phyloP scores from a whole-genome alignment of 371 early-diverging fungal genomes.

The Lichtheimia ramosa region DNA sequence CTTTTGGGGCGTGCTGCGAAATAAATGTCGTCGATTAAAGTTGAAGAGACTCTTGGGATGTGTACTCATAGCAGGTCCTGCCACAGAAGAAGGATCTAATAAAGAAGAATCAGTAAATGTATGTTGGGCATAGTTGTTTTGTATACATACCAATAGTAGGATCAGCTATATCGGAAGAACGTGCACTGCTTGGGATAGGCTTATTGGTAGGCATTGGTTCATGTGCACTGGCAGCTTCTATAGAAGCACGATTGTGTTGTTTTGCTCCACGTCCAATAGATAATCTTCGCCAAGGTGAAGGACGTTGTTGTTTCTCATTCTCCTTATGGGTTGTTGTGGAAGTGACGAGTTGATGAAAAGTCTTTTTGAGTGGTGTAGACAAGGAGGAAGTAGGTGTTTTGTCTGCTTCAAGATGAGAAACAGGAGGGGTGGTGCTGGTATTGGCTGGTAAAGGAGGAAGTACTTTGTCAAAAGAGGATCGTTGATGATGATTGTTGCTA shows the following conservation, averaged over 20 bases:
- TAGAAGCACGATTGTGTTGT: slow-evolving; percentile 9
- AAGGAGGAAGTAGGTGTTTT: slow-evolving; percentile 9
- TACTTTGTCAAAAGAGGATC: slow-evolving; percentile 7
- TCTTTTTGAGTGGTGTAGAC: slow-evolving; percentile 21
- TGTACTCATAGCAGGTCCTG: slow-evolving; percentile 6
- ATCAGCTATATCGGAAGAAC: no score
- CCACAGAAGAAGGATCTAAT: no score
- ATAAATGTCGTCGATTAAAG: slow-evolving; percentile 34
- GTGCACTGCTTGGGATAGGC: neutral
- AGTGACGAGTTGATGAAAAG: slow-evolving; percentile 15
- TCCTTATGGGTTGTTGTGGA: neutral
- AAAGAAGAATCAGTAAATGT: no score
- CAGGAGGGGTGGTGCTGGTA: neutral
- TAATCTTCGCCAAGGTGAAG: slow-evolving; percentile 16
- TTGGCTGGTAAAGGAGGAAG: slow-evolving; percentile 9
- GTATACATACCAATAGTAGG: no score
- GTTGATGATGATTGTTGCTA: slow-evolving; percentile 12
- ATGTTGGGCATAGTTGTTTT: no score
- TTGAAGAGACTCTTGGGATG: slow-evolving; percentile 36
- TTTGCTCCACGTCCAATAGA: slow-evolving; percentile 14
- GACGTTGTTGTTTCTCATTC: slow-evolving; percentile 2
- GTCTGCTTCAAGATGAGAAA: neutral
- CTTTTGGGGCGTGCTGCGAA: slow-evolving; percentile 25
- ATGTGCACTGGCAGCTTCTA: slow-evolving; percentile 12
- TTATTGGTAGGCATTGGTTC: slow-evolving; percentile 10